Evolutionary conservation across 495 filamentous ascomycete genomes (phyloP), one percentile per base, ranked within the genome.

Genomic region (Letharia lupina): DNA sequence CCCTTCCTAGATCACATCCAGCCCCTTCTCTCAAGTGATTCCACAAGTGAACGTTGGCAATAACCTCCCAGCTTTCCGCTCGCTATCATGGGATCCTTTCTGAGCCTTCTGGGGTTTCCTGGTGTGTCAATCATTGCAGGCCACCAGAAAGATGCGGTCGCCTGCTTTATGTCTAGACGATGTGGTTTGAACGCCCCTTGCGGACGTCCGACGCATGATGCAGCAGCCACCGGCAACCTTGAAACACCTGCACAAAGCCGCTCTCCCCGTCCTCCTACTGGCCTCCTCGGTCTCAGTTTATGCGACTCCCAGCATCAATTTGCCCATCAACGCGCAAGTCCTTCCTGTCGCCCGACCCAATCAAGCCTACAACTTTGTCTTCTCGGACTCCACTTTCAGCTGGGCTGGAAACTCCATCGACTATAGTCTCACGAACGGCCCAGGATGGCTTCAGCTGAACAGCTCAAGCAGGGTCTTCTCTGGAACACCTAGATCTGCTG

Each of bases 241-340:
- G 44, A 54, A 18, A 23, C 20, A 50, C 28, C 33, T 37, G 35
- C 42, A 66, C 39, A 77, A 77, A 77, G 73, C 76, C 62, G 65
- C 72, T 56, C 62, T 76, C 48, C 66, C 72, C 35, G 41, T 77
- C 57, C 65, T 74, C 37, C 45, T 76, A 42, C 64, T 80, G 70
- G 67, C 70, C 42, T 64, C 81, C 23, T 18, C 67, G 13, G 54
- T 45, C 68, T 67, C 69, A 48, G 77, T 78, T 23, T 68, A 71
- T 60, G 84, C 83, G 56, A 73, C 71, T 59, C 79, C 82, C 62
- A 67, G 73, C 63, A 77, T 87, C 60, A 82, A 83, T 45, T 87
- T 91, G 61, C 88, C 88, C 0, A 80, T 93, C 68, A 91, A 91
- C 73, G 81, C 88, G 8, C 89, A 94, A 71, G 80, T 91, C 15